Percentiles rank a stretch among this genome's conserved stretches.
Evolutionary conservation across 345 rosid species (phyloP).

Genomic region (Hirschfeldia incana): DNA sequence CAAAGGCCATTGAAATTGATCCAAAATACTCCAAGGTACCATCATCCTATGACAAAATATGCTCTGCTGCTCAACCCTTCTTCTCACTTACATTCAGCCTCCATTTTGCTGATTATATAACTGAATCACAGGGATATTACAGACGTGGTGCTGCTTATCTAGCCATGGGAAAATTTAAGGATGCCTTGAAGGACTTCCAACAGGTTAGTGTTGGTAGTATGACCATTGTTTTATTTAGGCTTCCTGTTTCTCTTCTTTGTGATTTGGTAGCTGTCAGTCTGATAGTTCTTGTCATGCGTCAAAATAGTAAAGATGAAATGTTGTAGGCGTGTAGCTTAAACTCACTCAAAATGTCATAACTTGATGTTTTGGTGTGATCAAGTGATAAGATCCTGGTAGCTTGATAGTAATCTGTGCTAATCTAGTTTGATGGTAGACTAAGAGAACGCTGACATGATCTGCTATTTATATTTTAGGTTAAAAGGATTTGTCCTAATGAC

Average conservation of each 20-base stretch:
- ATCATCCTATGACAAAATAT: not conserved
- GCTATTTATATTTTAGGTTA: constrained; percentile 56
- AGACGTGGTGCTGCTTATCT: constrained; percentile 96
- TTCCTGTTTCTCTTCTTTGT: not conserved
- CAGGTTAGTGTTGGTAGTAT: constrained; percentile 50
- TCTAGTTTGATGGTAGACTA: not conserved
- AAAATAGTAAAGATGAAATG: not conserved
- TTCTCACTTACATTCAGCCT: not conserved
- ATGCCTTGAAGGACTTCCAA: constrained; percentile 93
- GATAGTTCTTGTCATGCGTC: not conserved
- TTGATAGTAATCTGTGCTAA: constrained; percentile 12
- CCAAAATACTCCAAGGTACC: constrained; percentile 82
- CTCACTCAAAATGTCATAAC: not conserved
- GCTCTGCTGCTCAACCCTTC: not conserved
- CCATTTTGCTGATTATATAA: constrained; percentile 27
- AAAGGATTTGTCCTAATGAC: constrained; percentile 84
- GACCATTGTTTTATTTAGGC: not conserved
- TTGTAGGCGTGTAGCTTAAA: too few relatives aligned
- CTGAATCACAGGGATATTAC: constrained; percentile 72
- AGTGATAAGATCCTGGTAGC: constrained; percentile 6
- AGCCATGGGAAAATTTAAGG: constrained; percentile 96
- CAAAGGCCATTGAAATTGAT: constrained; percentile 86
- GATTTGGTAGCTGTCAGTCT: too few relatives aligned
- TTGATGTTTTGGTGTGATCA: constrained; percentile 19
- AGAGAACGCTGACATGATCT: constrained; percentile 5